These are phyloP conservation scores for Pleochaeta shiraiana DNA, from an alignment of 2,329 filamentous ascomycete species.

Conservation along the genomic window DNA sequence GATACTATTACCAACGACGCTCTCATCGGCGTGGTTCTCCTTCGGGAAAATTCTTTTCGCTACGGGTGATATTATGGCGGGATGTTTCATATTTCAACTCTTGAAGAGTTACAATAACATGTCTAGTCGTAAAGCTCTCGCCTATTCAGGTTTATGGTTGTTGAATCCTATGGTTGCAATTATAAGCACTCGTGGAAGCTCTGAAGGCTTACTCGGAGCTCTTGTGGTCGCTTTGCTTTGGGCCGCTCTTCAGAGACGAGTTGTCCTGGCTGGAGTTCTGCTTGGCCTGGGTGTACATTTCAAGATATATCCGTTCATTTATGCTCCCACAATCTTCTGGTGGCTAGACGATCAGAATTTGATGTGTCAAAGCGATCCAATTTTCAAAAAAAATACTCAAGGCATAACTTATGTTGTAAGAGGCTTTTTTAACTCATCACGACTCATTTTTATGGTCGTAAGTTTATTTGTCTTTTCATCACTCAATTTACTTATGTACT, in stretches of 20 bases:
- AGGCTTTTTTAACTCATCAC: conserved; percentile 28
- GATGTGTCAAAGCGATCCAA: too few species aligned
- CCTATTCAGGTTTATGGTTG: conserved; percentile 74
- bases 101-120: conserved; percentile 21
- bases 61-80: conserved; percentile 59
- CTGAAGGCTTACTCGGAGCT: conserved; percentile 72
- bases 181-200: conserved; percentile 87
- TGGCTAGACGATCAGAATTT: conserved; percentile 37
- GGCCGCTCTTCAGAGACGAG: conserved; percentile 45
- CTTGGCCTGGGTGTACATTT: conserved; percentile 81
- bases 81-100: conserved; percentile 47
- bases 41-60: conserved; percentile 71
- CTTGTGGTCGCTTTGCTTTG: conserved; percentile 67
- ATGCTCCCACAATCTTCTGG: conserved; percentile 62
- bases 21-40: conserved; percentile 21
- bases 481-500: conserved; percentile 64
- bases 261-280: conserved; percentile 46
- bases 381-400: too few species aligned
- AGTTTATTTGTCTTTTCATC: conserved; percentile 52
- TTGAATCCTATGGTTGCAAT: conserved; percentile 97
- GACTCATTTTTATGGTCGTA: conserved; percentile 34
- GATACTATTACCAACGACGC: conserved; percentile 65
- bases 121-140: conserved; percentile 33
- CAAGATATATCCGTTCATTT: conserved; percentile 98
- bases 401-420: too few species aligned